These are phyloP conservation scores for Astraeus odoratus DNA, from an alignment of 768 basidiomycete genomes.

Conservation along the genomic window DNA sequence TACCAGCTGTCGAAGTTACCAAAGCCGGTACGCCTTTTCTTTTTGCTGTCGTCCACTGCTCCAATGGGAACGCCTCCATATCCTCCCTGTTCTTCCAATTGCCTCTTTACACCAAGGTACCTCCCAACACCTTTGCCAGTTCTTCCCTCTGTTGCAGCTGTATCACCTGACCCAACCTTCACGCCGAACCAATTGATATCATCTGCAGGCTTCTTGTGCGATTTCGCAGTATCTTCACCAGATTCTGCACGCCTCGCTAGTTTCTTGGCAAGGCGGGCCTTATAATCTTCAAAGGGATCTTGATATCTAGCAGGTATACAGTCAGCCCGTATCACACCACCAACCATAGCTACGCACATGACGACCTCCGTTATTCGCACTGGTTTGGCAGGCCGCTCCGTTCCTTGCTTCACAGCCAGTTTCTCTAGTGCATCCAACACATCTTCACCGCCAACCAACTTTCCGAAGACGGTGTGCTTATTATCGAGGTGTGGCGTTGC, in stretches of 20 bases:
- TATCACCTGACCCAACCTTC: constrained; percentile 55
- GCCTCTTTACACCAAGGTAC: constrained; percentile 58
- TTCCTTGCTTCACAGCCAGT: constrained; percentile 72
- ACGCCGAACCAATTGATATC: constrained; percentile 85
- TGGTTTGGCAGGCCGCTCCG: constrained; percentile 80
- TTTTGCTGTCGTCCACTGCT: constrained; percentile 49
- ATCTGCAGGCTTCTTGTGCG: constrained; percentile 54
- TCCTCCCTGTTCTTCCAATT: constrained; percentile 24
- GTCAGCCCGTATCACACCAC: constrained; percentile 3
- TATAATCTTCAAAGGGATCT: constrained; percentile 95
- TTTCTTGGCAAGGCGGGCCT: constrained; percentile 72
- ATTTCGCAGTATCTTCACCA: constrained; percentile 28
- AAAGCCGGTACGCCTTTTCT: constrained; percentile 82
- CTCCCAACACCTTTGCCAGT: constrained; percentile 60
- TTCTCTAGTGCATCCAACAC: constrained; percentile 80
- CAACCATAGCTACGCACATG: constrained; percentile 51
- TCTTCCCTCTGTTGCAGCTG: constrained; percentile 22
- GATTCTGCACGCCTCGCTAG: constrained; percentile 42
- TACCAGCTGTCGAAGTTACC: constrained; percentile 87
- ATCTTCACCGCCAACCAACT: constrained; percentile 93
- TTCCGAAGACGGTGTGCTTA: constrained; percentile 96
- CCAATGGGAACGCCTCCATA: constrained; percentile 6
- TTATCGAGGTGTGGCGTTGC: constrained; percentile 80
- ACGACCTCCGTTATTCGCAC: constrained; percentile 81
- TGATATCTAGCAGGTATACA: constrained; percentile 51